A percentile compares a stretch with the other conserved stretches of the same genome.
Conservation (phyloP, 179 eudicot genomes). For the Spergularia azorica region DNA sequence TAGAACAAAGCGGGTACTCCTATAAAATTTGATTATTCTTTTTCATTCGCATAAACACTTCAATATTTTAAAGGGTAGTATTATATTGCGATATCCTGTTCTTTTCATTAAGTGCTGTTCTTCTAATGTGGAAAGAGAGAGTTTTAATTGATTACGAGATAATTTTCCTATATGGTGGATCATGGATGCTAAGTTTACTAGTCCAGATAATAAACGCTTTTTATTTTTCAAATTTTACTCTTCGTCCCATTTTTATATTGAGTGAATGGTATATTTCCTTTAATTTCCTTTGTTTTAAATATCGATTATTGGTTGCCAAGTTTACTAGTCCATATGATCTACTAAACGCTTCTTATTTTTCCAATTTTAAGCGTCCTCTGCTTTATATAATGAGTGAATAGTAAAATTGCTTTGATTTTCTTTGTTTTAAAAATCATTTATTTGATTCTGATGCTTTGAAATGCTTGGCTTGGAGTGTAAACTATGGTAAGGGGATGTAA, state of each 20-base stretch:
- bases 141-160: too few species aligned
- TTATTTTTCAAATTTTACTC: neutral
- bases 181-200: neutral
- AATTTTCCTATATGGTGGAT: too few species aligned
- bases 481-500: neutral
- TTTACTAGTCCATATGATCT: neutral
- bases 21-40: neutral
- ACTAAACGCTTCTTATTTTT: neutral
- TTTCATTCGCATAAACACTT: too few species aligned
- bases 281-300: neutral
- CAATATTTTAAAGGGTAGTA: too few species aligned
- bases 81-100: neutral
- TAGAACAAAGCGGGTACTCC: slow-evolving; percentile 26
- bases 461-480: neutral
- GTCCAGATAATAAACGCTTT: neutral
- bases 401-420: neutral
- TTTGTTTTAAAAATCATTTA: neutral
- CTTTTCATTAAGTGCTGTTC: neutral
- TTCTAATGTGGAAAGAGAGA: neutral
- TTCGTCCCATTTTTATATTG: neutral
- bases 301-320: neutral
- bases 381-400: neutral
- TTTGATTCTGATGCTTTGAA: neutral
- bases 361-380: neutral
- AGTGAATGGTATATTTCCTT: neutral